Percentiles rank a stretch among this genome's conserved stretches.
phyloP scores from a whole-genome alignment of 2,329 filamentous ascomycete species.

The Hypocrella siamensis region DNA sequence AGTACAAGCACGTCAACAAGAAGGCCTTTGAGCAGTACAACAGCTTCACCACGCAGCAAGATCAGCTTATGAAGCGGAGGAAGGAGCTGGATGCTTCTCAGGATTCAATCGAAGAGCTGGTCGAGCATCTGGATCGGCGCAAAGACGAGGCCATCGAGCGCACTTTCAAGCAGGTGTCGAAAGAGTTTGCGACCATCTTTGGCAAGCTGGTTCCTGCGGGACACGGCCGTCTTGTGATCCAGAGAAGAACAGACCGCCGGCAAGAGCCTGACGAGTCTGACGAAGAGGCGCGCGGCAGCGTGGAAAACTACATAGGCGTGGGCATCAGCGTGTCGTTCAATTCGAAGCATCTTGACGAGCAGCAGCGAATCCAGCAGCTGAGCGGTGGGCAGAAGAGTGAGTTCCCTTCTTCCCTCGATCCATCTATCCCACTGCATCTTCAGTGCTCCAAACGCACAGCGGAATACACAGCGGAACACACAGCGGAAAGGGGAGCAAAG shows the following conservation, averaged over 20 bases:
- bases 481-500: not conserved
- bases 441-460: too few relatives aligned
- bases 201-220: slow-evolving; percentile 90
- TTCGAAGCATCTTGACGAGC: slow-evolving; percentile 85
- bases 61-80: slow-evolving; percentile 69
- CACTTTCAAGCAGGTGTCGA: slow-evolving; percentile 94
- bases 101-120: slow-evolving; percentile 77
- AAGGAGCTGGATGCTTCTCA: slow-evolving; percentile 79
- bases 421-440: too few relatives aligned
- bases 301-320: slow-evolving; percentile 93
- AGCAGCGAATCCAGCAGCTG: slow-evolving; percentile 93
- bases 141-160: slow-evolving; percentile 98
- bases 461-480: too few relatives aligned
- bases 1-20: slow-evolving; percentile 97
- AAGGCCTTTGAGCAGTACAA: slow-evolving; percentile 99
- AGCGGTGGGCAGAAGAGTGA: slow-evolving; percentile 94
- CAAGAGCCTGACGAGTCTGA: slow-evolving; percentile 45
- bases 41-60: slow-evolving; percentile 85
- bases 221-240: slow-evolving; percentile 81
- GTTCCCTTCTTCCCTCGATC: slow-evolving; percentile 14
- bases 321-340: slow-evolving; percentile 98
- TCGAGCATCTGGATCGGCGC: slow-evolving; percentile 79
- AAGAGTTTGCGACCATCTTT: slow-evolving; percentile 85
- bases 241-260: slow-evolving; percentile 68
- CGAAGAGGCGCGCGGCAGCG: slow-evolving; percentile 51